Evolutionary conservation across 768 basidiomycete species (phyloP), one percentile per base, ranked within the genome.

Genomic region (Mycena galopus): DNA sequence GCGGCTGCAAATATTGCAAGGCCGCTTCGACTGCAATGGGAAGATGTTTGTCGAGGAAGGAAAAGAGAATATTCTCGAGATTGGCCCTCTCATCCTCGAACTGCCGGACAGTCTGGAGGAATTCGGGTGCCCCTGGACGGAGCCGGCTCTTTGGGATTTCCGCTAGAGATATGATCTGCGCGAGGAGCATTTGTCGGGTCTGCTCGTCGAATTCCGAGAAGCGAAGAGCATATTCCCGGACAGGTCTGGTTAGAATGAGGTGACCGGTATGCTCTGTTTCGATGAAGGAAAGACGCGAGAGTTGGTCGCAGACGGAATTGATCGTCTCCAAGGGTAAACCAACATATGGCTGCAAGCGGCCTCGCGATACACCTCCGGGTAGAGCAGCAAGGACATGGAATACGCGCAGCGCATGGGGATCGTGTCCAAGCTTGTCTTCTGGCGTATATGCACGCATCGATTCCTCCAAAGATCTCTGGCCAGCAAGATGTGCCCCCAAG

Each of bases 351-450:
- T n/a, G 6, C 47, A 64, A 53, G 50, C 63, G 29, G 29, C 53
- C 63, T 33, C 63, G 63, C 16, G 30, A 50, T 33, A 64, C 9
- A 4, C 63, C 63, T 64, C 63, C 63, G 29, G 63, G 63, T 16
- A 51, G 63, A 7, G 63, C 21, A n/a, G 63, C 63, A 35, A 64
- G 63, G 50, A 64, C n/a, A n/a, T 53, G 63, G 12, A 64, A 64
- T 8, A 64, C 63, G n/a, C 63, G 63, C 3, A 64, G 63, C 35
- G 63, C 63, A 21, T 64, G 63, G 32, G 63, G 63, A 51, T 64
- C 63, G 3, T 23, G 63, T 2, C 63, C 63, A 21, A 64, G 63
- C 17, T 50, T 64, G 44, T 64, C 63, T 64, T 64, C 63, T 14
- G 63, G 63, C 8, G 63, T 53, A 32, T 64, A 64, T 53, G 63